A percentile compares a stretch with the other conserved stretches of the same genome.
These are phyloP conservation scores for Cutaneotrichosporon spelunceum DNA, from an alignment of 1,284 basidiomycete species.

Conservation along the genomic window DNA sequence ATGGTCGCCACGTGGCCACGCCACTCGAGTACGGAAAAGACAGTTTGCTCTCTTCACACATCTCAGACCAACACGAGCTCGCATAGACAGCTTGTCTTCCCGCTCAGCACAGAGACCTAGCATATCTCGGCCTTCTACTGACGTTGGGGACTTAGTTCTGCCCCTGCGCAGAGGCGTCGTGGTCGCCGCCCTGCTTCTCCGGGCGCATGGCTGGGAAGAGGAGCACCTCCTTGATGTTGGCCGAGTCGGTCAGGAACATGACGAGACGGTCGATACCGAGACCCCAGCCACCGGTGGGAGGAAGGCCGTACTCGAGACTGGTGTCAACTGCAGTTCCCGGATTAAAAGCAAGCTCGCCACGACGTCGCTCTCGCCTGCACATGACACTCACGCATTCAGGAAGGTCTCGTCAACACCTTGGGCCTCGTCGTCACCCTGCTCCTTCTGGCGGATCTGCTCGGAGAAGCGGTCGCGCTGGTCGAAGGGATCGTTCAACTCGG, in stretches of 20 bases:
- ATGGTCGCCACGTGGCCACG: too few species aligned
- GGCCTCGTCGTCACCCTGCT: slow-evolving; percentile 94
- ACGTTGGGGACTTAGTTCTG: neutral
- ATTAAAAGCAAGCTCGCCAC: neutral
- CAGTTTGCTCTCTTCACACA: too few species aligned
- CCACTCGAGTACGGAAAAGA: too few species aligned
- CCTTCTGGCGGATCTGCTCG: slow-evolving; percentile 92
- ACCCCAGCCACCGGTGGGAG: slow-evolving; percentile 96
- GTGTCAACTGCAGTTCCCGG: neutral
- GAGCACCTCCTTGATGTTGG: slow-evolving; percentile 59
- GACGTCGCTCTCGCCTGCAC: neutral
- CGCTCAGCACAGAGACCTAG: neutral
- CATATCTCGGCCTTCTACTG: neutral
- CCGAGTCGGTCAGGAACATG: slow-evolving; percentile 93
- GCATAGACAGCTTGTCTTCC: neutral
- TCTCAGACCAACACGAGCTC: neutral
- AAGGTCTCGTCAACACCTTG: slow-evolving; percentile 95
- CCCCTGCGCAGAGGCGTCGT: neutral
- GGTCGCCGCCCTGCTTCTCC: slow-evolving; percentile 2
- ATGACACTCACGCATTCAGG: slow-evolving; percentile 74
- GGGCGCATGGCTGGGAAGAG: slow-evolving; percentile 54
- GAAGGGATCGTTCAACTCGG: slow-evolving; percentile 97
- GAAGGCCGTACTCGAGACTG: slow-evolving; percentile 93
- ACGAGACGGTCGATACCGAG: slow-evolving; percentile 89
- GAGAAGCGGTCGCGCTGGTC: slow-evolving; percentile 95